A percentile compares a stretch with the other conserved stretches of the same genome.
phyloP scores from a whole-genome alignment of 2,329 filamentous ascomycete species.

The Botrytis hyacinthi region DNA sequence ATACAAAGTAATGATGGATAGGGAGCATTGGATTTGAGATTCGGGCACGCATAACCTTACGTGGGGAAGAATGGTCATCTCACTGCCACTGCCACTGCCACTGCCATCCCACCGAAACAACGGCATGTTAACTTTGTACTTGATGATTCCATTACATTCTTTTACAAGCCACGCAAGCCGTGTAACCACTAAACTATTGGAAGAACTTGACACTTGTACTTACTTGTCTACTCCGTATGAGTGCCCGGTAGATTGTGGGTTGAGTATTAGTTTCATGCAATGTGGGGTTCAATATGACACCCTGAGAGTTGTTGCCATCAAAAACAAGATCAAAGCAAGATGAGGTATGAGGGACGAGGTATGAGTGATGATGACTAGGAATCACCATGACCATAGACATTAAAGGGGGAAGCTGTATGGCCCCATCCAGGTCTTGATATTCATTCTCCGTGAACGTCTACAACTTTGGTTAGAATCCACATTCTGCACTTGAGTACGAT shows the following conservation, averaged over 20 bases:
- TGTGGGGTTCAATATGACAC: conserved; percentile 3
- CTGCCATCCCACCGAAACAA: not conserved
- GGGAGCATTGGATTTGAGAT: not conserved
- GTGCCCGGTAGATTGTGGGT: not conserved
- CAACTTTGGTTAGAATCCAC: not conserved
- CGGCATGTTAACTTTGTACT: not conserved
- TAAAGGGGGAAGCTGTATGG: not conserved
- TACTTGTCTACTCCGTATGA: not conserved
- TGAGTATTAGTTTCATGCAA: not conserved
- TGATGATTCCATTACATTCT: not conserved
- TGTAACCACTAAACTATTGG: not conserved
- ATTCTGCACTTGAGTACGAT: not conserved
- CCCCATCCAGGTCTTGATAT: not conserved
- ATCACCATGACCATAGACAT: not conserved
- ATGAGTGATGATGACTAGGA: not conserved
- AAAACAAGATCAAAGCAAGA: conserved; percentile 3
- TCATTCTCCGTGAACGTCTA: too few species aligned
- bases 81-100: not conserved
- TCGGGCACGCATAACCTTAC: not conserved
- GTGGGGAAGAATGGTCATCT: not conserved
- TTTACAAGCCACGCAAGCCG: not conserved
- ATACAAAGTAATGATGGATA: not conserved
- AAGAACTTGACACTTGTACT: conserved; percentile 6
- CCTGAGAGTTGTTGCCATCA: not conserved
- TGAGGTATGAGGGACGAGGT: not conserved